Base-by-base conservation (phyloP, 805 yeast genomes). In the Clavispora vitiphila region DNA sequence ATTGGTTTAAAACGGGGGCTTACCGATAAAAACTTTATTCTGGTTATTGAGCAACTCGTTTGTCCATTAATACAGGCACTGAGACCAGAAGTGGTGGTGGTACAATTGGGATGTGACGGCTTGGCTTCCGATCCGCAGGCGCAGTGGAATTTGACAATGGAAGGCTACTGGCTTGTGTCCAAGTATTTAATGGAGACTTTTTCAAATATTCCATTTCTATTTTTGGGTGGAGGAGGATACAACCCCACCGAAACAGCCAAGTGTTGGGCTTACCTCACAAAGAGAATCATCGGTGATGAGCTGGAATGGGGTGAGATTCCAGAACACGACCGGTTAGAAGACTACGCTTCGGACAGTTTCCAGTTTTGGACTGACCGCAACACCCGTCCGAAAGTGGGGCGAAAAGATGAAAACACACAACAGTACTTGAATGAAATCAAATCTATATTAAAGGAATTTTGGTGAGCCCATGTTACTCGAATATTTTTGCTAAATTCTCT, bases 191-290 rank as follows among this genome's bases (percentile, higher is more conserved):
- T 50, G 3, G 40, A 44, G n/a, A 36, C 52, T 39, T 34, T 57
- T 16, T 35, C 55, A 2, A 37, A 51, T 1, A 37, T 50, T 3
- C 79, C 80, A 0, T 56, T 68, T 0, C 40, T 81, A 40, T 42
- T 85, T 6, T 62, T 84, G 1, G 91, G 91, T 1, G 93, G 93
- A 2, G 93, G 93, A 3, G 93, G 91, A 0, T 85, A 85, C 55
- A 78, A 82, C 46, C 77, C 72, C 46, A 56, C 67, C 3, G 81
- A 83, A 44, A 71, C 78, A 20, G 79, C 88, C 0, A 71, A 84
- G 45, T 76, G 80, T 42, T 81, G 86, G 78, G 61, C 79, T 0
- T 67, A 61, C 48, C 45, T 73, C 4, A 73, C 76, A 1, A 56
- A 60, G 8, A 27, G 40, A 6, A 45, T 54, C 4, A 50, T 56